A percentile compares a stretch with the other conserved stretches of the same genome.
Evolutionary conservation across 495 filamentous ascomycete species (phyloP).

Genomic region (Terfezia boudieri): DNA sequence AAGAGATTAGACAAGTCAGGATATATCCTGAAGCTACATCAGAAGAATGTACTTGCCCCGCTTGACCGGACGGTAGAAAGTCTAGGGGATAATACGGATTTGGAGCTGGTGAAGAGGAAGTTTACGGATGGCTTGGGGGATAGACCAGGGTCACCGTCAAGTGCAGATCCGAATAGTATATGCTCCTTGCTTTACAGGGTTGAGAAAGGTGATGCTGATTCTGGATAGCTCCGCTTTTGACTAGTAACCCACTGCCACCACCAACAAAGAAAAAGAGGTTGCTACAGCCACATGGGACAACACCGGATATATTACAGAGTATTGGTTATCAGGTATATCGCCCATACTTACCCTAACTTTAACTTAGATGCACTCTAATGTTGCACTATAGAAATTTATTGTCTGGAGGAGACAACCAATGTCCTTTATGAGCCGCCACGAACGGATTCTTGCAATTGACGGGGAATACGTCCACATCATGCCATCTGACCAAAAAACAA

Average conservation of each 20-base stretch:
- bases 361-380: background rate
- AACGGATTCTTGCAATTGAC: conserved; percentile 70
- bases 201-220: no score
- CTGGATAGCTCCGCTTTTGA: background rate
- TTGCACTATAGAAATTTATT: conserved; percentile 48
- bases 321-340: conserved; percentile 19
- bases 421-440: conserved; percentile 62
- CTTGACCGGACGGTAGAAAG: conserved; percentile 78
- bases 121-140: conserved; percentile 25
- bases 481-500: conserved; percentile 38
- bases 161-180: conserved; percentile 64
- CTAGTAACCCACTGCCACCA: background rate
- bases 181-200: conserved; percentile 12
- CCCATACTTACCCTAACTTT: no score
- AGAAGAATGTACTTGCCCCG: conserved; percentile 53
- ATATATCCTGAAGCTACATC: conserved; percentile 68
- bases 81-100: conserved; percentile 56
- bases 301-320: conserved; percentile 45
- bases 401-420: conserved; percentile 88
- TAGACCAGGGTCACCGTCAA: conserved; percentile 55
- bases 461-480: conserved; percentile 92
- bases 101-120: conserved; percentile 70
- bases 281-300: conserved; percentile 57
- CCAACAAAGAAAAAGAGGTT: conserved; percentile 36
- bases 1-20: conserved; percentile 75